Conservation (phyloP, 345 rosid genomes). For the Laguncularia racemosa region DNA sequence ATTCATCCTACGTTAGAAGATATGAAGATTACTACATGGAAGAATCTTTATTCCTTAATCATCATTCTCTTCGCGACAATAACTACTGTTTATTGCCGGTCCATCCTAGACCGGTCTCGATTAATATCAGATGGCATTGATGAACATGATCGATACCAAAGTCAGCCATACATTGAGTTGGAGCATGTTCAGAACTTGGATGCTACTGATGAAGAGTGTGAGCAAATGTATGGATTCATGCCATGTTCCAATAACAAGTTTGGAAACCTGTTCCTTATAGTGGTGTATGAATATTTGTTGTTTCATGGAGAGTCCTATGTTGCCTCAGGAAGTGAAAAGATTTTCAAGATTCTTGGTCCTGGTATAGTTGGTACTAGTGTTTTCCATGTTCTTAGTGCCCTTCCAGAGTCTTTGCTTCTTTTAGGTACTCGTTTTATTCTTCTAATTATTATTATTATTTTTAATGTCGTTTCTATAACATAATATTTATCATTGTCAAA, state of each 20-base stretch:
- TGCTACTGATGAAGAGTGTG: conserved; percentile 1
- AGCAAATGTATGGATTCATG: conserved; percentile 25
- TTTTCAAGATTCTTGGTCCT: conserved; percentile 25
- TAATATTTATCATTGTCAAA: too few relatives aligned
- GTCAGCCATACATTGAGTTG: background rate
- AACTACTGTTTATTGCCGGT: background rate
- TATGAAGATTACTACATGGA: too few relatives aligned
- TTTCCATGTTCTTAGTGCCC: conserved; percentile 22
- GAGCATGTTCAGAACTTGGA: background rate
- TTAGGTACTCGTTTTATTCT: conserved; percentile 15
- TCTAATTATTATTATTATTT: background rate
- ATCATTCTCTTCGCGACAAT: too few relatives aligned
- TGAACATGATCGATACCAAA: conserved; percentile 1
- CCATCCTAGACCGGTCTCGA: background rate
- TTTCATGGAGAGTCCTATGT: conserved; percentile 25
- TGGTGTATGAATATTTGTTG: conserved; percentile 21
- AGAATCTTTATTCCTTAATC: too few relatives aligned
- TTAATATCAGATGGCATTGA: conserved; percentile 9
- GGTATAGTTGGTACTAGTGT: conserved; percentile 23
- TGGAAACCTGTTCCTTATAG: conserved; percentile 18
- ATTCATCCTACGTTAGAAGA: too few relatives aligned
- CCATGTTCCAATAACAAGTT: conserved; percentile 20
- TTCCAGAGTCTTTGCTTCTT: conserved; percentile 25
- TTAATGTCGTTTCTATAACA: background rate
- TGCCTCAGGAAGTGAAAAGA: conserved; percentile 14